Conservation (phyloP, 371 early-diverging fungal genomes). For the Mucor plumbeus region DNA sequence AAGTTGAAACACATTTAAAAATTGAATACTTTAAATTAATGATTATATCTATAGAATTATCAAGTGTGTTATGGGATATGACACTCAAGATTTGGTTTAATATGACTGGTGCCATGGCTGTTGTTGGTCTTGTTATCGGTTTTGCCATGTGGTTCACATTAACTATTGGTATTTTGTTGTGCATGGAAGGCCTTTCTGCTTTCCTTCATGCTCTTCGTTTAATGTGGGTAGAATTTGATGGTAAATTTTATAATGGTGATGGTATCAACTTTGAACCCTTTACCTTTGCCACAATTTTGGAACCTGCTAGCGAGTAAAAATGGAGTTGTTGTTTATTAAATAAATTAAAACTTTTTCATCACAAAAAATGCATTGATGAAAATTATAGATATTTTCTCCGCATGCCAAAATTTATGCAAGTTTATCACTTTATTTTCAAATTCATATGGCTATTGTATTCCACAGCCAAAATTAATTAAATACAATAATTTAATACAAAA, state of each 20-base stretch:
- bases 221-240: constrained; percentile 99
- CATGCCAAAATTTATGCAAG: no score
- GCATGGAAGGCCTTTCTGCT: constrained; percentile 99
- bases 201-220: constrained; percentile 98
- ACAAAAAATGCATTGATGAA: no score
- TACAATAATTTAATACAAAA: no score
- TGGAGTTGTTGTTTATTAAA: no score
- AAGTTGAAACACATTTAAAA: constrained; percentile 23
- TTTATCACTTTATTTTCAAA: no score
- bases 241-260: constrained; percentile 90
- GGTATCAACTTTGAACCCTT: constrained; percentile 54
- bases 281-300: constrained; percentile 30
- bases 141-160: constrained; percentile 84
- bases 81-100: constrained; percentile 76
- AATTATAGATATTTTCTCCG: no score
- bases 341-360: no score
- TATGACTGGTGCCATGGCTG: constrained; percentile 55
- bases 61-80: constrained; percentile 98
- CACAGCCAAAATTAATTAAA: no score
- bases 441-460: no score
- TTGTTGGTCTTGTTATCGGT: constrained; percentile 73
- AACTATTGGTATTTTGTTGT: constrained; percentile 88
- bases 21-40: not conserved
- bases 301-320: constrained; percentile 2
- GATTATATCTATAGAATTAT: constrained; percentile 70